Percentiles rank a stretch among this genome's conserved stretches.
These are phyloP conservation scores for Aspergillus ellipticus DNA, from an alignment of 495 filamentous ascomycete genomes.

Conservation along the genomic window DNA sequence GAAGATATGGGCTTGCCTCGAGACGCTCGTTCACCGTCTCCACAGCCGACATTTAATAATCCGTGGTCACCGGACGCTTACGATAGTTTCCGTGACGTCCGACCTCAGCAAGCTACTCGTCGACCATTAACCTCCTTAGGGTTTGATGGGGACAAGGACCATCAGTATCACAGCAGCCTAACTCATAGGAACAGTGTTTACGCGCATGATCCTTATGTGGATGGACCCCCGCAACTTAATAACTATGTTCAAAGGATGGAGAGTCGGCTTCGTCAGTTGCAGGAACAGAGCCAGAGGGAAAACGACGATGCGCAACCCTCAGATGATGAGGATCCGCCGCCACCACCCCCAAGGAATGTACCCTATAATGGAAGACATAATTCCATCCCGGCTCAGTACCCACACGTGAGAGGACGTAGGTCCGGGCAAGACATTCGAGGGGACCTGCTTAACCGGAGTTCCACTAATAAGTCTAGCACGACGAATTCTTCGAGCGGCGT, in stretches of 20 bases:
- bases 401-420: slow-evolving; percentile 56
- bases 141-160: slow-evolving; percentile 53
- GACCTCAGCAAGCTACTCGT: slow-evolving; percentile 23
- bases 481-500: slow-evolving; percentile 69
- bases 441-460: slow-evolving; percentile 66
- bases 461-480: slow-evolving; percentile 81
- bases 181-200: slow-evolving; percentile 35
- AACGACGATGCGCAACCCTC: slow-evolving; percentile 33
- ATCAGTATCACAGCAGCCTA: slow-evolving; percentile 32
- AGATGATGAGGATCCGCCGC: slow-evolving; percentile 53
- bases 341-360: slow-evolving; percentile 60
- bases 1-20: slow-evolving; percentile 75
- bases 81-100: slow-evolving; percentile 51
- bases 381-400: slow-evolving; percentile 40
- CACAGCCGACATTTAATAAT: slow-evolving; percentile 56
- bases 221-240: slow-evolving; percentile 65
- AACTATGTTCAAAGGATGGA: slow-evolving; percentile 92
- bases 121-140: slow-evolving; percentile 74
- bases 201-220: slow-evolving; percentile 45
- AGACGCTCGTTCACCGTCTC: slow-evolving; percentile 44
- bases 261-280: slow-evolving; percentile 67
- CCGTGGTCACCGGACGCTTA: slow-evolving; percentile 94
- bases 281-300: slow-evolving; percentile 52
- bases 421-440: slow-evolving; percentile 80
- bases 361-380: slow-evolving; percentile 40